Conservation (phyloP, 306 rosid genomes). For the Prunus fruticosa region DNA sequence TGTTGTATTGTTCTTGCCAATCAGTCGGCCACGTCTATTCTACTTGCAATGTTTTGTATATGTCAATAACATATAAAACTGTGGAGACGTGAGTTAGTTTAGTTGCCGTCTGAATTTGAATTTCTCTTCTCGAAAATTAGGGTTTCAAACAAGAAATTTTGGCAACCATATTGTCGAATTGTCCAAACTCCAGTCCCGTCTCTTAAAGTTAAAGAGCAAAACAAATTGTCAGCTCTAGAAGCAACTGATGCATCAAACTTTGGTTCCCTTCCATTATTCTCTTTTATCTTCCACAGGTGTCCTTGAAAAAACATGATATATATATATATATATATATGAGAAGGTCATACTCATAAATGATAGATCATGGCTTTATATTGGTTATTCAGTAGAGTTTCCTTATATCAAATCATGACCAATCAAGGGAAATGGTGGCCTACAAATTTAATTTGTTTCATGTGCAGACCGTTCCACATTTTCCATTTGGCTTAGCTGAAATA, state of each 20-base stretch:
- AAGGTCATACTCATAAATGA: background rate
- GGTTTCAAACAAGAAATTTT: background rate
- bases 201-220: constrained; percentile 9
- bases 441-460: constrained; percentile 10
- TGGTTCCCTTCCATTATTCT: background rate
- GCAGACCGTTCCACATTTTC: constrained; percentile 14
- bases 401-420: constrained; percentile 26
- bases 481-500: constrained; percentile 16
- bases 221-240: constrained; percentile 29
- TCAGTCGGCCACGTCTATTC: constrained; percentile 22
- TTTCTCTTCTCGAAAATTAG: too few species aligned
- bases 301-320: constrained; percentile 2
- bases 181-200: constrained; percentile 25
- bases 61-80: too few species aligned
- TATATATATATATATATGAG: constrained; percentile 1
- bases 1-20: constrained; percentile 42
- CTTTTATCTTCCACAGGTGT: constrained; percentile 19
- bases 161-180: background rate
- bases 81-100: too few species aligned
- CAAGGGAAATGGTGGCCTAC: constrained; percentile 23
- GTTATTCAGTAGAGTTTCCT: background rate
- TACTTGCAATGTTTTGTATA: background rate
- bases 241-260: constrained; percentile 8
- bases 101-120: too few species aligned
- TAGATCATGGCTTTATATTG: background rate